phyloP scores from a whole-genome alignment of 2,329 filamentous ascomycete genomes.

The Clonostachys chloroleuca region DNA sequence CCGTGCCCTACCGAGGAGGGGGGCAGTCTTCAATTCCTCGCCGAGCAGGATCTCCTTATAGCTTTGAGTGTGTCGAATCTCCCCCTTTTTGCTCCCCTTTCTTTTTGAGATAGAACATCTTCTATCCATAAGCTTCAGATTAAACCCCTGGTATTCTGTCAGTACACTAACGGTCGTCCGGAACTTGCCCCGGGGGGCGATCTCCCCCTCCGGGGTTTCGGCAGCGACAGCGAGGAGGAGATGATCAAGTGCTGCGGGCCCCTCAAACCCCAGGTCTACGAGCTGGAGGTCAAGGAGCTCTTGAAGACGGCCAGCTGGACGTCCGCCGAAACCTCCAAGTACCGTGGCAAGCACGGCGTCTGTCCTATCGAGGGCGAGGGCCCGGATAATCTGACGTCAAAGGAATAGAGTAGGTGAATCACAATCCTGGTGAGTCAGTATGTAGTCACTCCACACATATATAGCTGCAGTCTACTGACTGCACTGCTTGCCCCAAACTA shows the following conservation, averaged over 20 bases:
- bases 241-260: conserved; percentile 70
- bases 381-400: not conserved
- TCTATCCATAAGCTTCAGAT: too few relatives aligned
- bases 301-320: conserved; percentile 57
- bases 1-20: conserved; percentile 49
- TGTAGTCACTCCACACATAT: too few relatives aligned
- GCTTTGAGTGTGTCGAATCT: conserved; percentile 37
- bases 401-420: not conserved
- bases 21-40: conserved; percentile 72
- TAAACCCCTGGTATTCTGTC: not conserved
- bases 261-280: conserved; percentile 69
- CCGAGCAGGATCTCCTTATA: conserved; percentile 70
- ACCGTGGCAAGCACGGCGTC: conserved; percentile 66
- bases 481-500: too few relatives aligned
- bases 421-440: not conserved
- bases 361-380: conserved; percentile 13
- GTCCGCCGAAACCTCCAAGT: conserved; percentile 52
- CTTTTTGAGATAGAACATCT: too few relatives aligned
- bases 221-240: conserved; percentile 59
- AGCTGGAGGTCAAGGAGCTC: conserved; percentile 47
- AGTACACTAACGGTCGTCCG: conserved; percentile 6
- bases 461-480: too few relatives aligned
- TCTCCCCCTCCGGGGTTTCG: conserved; percentile 77
- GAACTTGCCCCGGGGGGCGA: conserved; percentile 79
- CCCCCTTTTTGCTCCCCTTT: not conserved